phyloP scores from a whole-genome alignment of 768 basidiomycete genomes.

The Pleurotus sapidus region DNA sequence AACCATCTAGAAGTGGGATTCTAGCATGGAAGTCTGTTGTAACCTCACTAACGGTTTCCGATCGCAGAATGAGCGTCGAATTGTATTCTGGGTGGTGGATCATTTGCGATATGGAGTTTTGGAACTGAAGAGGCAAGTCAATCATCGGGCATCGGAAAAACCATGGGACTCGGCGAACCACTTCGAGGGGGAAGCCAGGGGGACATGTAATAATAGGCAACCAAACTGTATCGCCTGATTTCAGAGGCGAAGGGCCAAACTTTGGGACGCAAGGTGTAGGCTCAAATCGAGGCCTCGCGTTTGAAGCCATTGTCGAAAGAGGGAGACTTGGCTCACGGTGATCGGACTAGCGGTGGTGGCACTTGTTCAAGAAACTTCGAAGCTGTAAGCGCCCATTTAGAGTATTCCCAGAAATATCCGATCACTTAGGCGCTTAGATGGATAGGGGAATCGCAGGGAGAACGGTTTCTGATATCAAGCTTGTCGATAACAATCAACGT shows the following conservation, averaged over 20 bases:
- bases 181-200: slow-evolving; percentile 36
- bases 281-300: background rate
- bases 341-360: no score
- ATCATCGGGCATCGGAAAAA: background rate
- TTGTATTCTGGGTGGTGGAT: slow-evolving; percentile 92
- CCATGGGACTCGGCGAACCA: slow-evolving; percentile 28
- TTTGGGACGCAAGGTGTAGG: background rate
- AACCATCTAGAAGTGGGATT: slow-evolving; percentile 35
- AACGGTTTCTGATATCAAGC: background rate
- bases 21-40: slow-evolving; percentile 26
- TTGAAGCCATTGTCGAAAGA: no score
- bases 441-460: background rate
- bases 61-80: slow-evolving; percentile 84
- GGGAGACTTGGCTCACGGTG: no score
- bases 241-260: background rate
- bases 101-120: slow-evolving; percentile 65
- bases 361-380: no score
- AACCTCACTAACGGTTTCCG: slow-evolving; percentile 57
- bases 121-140: slow-evolving; percentile 50
- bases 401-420: no score
- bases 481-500: background rate
- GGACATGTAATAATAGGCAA: slow-evolving; percentile 38
- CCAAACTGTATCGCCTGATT: slow-evolving; percentile 15
- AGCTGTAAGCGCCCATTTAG: background rate
- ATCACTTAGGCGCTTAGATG: background rate